phyloP scores from a whole-genome alignment of 371 early-diverging fungal species.

The Zychaea mexicana region DNA sequence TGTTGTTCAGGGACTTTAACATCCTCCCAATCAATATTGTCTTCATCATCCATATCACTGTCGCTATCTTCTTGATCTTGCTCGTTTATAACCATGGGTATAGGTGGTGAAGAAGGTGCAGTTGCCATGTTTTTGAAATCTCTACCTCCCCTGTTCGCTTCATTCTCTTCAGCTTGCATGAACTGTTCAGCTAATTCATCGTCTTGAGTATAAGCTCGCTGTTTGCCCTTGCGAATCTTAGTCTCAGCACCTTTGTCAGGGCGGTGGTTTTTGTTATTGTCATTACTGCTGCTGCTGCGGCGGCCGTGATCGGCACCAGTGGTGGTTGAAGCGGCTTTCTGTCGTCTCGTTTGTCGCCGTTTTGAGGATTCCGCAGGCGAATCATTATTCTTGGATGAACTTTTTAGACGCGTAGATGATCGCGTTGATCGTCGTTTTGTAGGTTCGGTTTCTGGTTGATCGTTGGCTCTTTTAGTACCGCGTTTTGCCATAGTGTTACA shows the following conservation, averaged over 20 bases:
- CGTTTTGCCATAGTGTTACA: not conserved
- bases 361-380: not conserved
- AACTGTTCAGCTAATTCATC: not conserved
- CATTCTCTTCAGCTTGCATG: not conserved
- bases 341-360: not conserved
- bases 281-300: not conserved
- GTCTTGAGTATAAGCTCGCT: not conserved
- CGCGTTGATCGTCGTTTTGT: not conserved
- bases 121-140: too few relatives aligned
- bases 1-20: conserved; percentile 1
- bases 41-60: conserved; percentile 12
- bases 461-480: not conserved
- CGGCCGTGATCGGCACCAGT: not conserved
- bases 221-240: not conserved
- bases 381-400: not conserved
- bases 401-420: not conserved
- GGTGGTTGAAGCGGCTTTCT: not conserved
- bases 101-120: not conserved
- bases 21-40: conserved; percentile 22
- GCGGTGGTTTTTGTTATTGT: too few relatives aligned
- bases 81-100: not conserved
- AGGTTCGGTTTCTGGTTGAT: not conserved
- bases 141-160: not conserved
- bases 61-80: not conserved
- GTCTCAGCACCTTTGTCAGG: not conserved